These are phyloP conservation scores for Pleurotus djamor DNA, from an alignment of 768 basidiomycete genomes.

Conservation along the genomic window DNA sequence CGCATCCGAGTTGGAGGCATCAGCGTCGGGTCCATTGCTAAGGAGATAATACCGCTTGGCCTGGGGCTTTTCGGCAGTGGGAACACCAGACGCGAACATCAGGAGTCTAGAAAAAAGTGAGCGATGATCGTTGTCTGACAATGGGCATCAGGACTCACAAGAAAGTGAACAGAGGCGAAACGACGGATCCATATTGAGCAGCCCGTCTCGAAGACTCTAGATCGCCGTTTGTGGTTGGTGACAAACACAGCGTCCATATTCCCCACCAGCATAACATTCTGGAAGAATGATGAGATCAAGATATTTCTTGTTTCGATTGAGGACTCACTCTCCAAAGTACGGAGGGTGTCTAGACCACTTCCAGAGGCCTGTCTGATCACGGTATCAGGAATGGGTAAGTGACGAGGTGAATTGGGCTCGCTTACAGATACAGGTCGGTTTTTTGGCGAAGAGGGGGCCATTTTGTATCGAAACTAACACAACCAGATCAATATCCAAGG, in stretches of 20 bases:
- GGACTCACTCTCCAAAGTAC: conserved; percentile 67
- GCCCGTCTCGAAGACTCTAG: conserved; percentile 38
- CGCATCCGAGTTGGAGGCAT: conserved; percentile 26
- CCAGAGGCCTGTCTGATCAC: conserved; percentile 47
- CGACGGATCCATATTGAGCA: conserved; percentile 59
- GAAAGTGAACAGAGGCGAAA: conserved; percentile 65
- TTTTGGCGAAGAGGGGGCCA: conserved; percentile 41
- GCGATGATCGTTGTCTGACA: not conserved
- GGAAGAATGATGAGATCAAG: not conserved
- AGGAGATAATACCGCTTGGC: conserved; percentile 59
- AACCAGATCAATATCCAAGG: not conserved
- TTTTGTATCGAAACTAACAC: conserved; percentile 49
- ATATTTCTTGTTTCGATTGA: not conserved
- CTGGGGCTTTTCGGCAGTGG: conserved; percentile 65
- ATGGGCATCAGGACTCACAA: conserved; percentile 34
- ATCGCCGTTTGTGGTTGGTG: conserved; percentile 49
- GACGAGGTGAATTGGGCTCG: not conserved
- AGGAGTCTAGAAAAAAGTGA: conserved; percentile 34
- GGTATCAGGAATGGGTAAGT: not conserved
- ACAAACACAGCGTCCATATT: conserved; percentile 58
- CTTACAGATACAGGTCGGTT: conserved; percentile 45
- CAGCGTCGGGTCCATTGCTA: conserved; percentile 35
- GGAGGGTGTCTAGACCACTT: conserved; percentile 63
- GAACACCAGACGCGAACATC: conserved; percentile 70
- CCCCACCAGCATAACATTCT: conserved; percentile 69